These are phyloP conservation scores for Fusarium sp. DNA, from an alignment of 2,329 filamentous ascomycete genomes.

Conservation along the genomic window DNA sequence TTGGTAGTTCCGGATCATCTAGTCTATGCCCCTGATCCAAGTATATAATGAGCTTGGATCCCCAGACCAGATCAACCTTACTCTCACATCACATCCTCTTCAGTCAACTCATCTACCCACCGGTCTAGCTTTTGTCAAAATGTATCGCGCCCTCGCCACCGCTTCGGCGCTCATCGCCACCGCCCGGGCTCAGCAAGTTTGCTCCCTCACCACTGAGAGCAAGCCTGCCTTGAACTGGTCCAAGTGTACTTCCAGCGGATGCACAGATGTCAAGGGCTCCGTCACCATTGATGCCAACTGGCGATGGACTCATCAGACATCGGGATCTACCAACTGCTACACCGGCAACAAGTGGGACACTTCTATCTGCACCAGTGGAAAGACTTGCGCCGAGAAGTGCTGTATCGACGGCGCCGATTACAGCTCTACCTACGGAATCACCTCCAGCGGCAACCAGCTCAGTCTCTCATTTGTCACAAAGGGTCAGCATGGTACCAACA, in stretches of 20 bases:
- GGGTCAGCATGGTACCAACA: slow-evolving; percentile 58
- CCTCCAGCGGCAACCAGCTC: slow-evolving; percentile 62
- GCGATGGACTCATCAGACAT: slow-evolving; percentile 67
- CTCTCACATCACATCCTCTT: slow-evolving; percentile 24
- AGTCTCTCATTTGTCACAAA: slow-evolving; percentile 69
- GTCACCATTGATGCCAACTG: slow-evolving; percentile 71
- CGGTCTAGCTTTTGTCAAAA: slow-evolving; percentile 34
- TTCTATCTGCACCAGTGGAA: slow-evolving; percentile 54
- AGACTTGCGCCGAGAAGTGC: slow-evolving; percentile 61
- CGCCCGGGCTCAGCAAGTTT: slow-evolving; percentile 61
- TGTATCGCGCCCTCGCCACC: slow-evolving; percentile 49
- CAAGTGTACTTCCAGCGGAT: slow-evolving; percentile 64
- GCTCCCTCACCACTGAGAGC: slow-evolving; percentile 59
- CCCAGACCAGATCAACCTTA: slow-evolving; percentile 24
- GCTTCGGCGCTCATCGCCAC: slow-evolving; percentile 46
- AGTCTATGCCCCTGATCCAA: background rate
- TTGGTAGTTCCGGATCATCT: slow-evolving; percentile 1
- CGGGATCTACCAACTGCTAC: slow-evolving; percentile 67
- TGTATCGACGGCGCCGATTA: slow-evolving; percentile 67
- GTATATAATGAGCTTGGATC: slow-evolving; percentile 32
- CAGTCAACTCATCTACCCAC: slow-evolving; percentile 26
- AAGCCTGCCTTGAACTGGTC: slow-evolving; percentile 67
- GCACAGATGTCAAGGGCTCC: slow-evolving; percentile 61
- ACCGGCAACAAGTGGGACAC: slow-evolving; percentile 63
- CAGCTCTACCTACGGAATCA: slow-evolving; percentile 64